Conservation (phyloP, 352 stramenopile genomes). For the Saprolegnia parasitica region DNA sequence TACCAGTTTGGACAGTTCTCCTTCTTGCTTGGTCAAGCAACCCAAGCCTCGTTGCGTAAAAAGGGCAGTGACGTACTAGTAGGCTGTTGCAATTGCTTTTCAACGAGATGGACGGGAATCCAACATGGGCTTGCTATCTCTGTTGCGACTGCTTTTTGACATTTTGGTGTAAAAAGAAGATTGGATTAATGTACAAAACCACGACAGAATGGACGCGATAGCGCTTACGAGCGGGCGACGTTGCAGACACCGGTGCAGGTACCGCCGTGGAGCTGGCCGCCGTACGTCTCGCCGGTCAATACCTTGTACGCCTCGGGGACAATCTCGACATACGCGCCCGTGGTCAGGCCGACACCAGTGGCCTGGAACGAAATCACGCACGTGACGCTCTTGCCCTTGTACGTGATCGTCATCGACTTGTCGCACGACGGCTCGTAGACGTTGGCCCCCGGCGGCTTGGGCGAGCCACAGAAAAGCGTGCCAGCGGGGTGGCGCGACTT, state of each 20-base stretch:
- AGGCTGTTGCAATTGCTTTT: too few species aligned
- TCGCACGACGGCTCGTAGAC: slow-evolving; percentile 7
- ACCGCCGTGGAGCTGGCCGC: not conserved
- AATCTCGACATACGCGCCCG: slow-evolving; percentile 1
- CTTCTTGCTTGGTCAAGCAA: too few species aligned
- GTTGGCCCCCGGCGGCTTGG: slow-evolving; percentile 3
- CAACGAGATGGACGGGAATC: too few species aligned
- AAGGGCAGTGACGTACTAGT: too few species aligned
- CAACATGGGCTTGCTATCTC: too few species aligned
- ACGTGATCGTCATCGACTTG: not conserved
- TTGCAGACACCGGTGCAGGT: slow-evolving; percentile 16
- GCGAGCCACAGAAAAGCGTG: slow-evolving; percentile 10
- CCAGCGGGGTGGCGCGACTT: not conserved
- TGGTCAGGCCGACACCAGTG: not conserved
- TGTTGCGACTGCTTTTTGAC: too few species aligned
- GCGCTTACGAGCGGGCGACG: not conserved
- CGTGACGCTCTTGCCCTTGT: slow-evolving; percentile 10
- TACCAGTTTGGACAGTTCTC: too few species aligned
- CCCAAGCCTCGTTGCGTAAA: too few species aligned
- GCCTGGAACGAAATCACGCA: slow-evolving; percentile 15
- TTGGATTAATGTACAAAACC: not conserved
- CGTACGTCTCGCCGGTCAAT: not conserved
- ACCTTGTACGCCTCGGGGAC: slow-evolving; percentile 9
- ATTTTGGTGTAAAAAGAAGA: too few species aligned
- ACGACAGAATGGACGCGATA: too few species aligned